Percentiles rank a stretch among this genome's conserved stretches.
Conservation (phyloP, 306 rosid genomes). For the Acacia confusa region DNA sequence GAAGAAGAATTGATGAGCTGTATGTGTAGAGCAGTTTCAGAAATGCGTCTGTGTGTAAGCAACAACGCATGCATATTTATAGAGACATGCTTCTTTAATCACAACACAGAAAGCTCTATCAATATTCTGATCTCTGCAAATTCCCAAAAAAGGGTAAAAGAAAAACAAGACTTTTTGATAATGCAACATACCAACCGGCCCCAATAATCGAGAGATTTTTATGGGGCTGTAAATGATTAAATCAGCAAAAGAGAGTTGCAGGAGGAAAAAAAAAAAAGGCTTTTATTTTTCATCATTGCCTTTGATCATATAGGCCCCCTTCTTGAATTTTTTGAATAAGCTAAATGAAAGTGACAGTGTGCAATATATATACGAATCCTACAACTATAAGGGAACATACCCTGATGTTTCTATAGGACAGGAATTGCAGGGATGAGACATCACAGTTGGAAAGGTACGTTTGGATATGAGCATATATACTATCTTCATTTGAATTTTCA, state of each 20-base stretch:
- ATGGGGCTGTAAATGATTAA: background rate
- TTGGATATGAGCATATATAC: conserved; percentile 28
- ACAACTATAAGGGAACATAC: background rate
- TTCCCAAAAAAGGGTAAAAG: background rate
- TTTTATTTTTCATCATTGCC: conserved; percentile 21
- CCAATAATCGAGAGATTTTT: conserved; percentile 4
- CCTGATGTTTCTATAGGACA: conserved; percentile 31
- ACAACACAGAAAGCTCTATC: conserved; percentile 26
- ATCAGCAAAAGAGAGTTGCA: conserved; percentile 8
- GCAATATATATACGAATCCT: background rate
- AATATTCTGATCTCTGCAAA: conserved; percentile 31
- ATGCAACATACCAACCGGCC: conserved; percentile 15
- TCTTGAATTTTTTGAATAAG: conserved; percentile 5
- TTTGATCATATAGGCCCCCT: conserved; percentile 25
- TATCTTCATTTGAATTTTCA: conserved; percentile 12
- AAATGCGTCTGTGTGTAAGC: conserved; percentile 5
- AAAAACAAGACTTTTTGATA: background rate
- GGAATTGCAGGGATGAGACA: conserved; percentile 30
- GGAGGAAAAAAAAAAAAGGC: conserved; percentile 11
- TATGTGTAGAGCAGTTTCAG: conserved; percentile 3
- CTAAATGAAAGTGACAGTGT: conserved; percentile 1
- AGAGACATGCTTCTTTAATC: conserved; percentile 17
- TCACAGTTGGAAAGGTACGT: conserved; percentile 59
- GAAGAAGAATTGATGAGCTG: conserved; percentile 14
- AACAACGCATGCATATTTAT: conserved; percentile 47